A percentile compares a stretch with the other conserved stretches of the same genome.
Conservation (phyloP, 2,329 filamentous ascomycete species). For the Pseudocercospora crystallina region DNA sequence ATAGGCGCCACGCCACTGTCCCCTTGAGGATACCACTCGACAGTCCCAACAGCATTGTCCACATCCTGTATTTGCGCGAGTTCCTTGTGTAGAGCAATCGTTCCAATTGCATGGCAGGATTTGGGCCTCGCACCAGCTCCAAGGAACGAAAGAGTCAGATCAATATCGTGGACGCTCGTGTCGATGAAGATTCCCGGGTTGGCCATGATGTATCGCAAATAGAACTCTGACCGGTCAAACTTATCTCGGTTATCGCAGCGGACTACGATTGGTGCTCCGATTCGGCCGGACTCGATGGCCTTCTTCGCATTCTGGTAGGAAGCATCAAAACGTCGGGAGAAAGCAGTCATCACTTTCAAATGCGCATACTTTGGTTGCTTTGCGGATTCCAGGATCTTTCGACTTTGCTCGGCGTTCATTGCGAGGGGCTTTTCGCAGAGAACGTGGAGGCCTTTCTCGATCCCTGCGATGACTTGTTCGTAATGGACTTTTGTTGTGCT, state of each 20-base stretch:
- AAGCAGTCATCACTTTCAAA: constrained; percentile 44
- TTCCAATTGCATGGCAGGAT: constrained; percentile 39
- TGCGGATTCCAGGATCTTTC: constrained; percentile 12
- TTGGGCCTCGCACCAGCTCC: constrained; percentile 39
- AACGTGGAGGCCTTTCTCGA: constrained; percentile 55
- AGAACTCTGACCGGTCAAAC: constrained; percentile 41
- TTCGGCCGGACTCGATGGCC: constrained; percentile 38
- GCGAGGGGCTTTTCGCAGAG: constrained; percentile 55
- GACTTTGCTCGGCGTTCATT: constrained; percentile 16
- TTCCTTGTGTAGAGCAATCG: constrained; percentile 38
- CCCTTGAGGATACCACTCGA: constrained; percentile 36
- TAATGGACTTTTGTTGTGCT: constrained; percentile 58
- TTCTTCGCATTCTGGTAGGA: constrained; percentile 41
- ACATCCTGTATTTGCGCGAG: constrained; percentile 41
- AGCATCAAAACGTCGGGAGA: constrained; percentile 48
- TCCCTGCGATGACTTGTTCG: constrained; percentile 57
- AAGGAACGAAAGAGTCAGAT: constrained; percentile 45
- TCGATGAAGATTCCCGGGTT: constrained; percentile 49
- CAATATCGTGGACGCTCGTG: constrained; percentile 47
- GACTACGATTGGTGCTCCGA: constrained; percentile 43
- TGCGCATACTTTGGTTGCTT: constrained; percentile 27
- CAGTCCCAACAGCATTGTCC: constrained; percentile 45
- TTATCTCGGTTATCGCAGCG: constrained; percentile 47
- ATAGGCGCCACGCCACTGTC: constrained; percentile 39
- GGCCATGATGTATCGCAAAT: constrained; percentile 42